Conservation (phyloP, 2,329 filamentous ascomycete species). For the Trichoderma atrobrunneum region DNA sequence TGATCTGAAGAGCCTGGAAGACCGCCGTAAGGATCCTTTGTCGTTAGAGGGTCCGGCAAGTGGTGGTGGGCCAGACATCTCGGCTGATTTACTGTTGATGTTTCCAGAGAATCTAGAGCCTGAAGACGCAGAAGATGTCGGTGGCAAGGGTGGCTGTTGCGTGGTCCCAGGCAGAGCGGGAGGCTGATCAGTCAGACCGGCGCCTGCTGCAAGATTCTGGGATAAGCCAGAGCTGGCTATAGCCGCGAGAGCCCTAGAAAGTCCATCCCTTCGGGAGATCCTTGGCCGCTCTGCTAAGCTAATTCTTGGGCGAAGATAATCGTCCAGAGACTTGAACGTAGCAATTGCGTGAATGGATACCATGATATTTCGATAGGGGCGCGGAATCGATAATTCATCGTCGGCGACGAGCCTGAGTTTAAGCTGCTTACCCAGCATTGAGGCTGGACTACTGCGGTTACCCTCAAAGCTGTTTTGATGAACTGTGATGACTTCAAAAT, state of each 20-base stretch:
- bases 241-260: constrained; percentile 69
- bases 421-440: constrained; percentile 95
- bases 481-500: constrained; percentile 96
- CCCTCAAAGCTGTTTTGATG: constrained; percentile 89
- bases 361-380: constrained; percentile 89
- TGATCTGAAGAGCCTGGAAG: constrained; percentile 57
- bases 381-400: constrained; percentile 85
- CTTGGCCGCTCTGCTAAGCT: constrained; percentile 69
- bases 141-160: constrained; percentile 35
- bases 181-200: constrained; percentile 46
- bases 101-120: constrained; percentile 44
- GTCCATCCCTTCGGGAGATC: constrained; percentile 59
- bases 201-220: constrained; percentile 44
- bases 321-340: constrained; percentile 93
- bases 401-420: constrained; percentile 85
- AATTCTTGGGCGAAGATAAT: constrained; percentile 90
- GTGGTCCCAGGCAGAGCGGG: constrained; percentile 37
- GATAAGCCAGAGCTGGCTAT: constrained; percentile 71
- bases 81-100: constrained; percentile 47
- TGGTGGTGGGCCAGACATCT: constrained; percentile 43
- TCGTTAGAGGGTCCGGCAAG: constrained; percentile 51
- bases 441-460: constrained; percentile 84
- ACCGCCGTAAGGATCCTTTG: constrained; percentile 60
- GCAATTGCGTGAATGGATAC: constrained; percentile 98
- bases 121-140: constrained; percentile 39